phyloP scores from a whole-genome alignment of 2,329 filamentous ascomycete species.

The Pezicula rhizophila region DNA sequence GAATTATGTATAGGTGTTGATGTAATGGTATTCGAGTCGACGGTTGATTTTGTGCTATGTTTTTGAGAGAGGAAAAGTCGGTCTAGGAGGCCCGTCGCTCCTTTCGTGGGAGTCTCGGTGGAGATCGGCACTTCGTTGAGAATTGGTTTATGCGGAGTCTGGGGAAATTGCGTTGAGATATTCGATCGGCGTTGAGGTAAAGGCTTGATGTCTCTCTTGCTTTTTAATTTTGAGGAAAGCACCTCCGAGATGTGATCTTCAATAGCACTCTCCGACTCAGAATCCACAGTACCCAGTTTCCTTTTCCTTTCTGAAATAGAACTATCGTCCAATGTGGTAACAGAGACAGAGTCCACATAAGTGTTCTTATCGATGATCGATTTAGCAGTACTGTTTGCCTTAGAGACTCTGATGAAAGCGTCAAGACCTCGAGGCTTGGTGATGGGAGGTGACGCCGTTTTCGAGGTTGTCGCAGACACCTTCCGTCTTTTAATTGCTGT shows the following conservation, averaged over 20 bases:
- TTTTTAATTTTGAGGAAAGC: conserved; percentile 3
- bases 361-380: conserved; percentile 27
- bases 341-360: conserved; percentile 21
- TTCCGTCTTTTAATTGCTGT: conserved; percentile 24
- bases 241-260: conserved; percentile 5
- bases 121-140: conserved; percentile 7
- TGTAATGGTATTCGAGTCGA: conserved; percentile 11
- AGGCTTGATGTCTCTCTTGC: conserved; percentile 10
- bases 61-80: conserved; percentile 20
- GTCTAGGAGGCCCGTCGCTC: conserved; percentile 23
- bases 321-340: conserved; percentile 24
- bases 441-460: conserved; percentile 13
- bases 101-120: conserved; percentile 26
- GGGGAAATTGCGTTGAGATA: conserved; percentile 9
- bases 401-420: conserved; percentile 37
- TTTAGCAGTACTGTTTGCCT: conserved; percentile 29
- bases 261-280: conserved; percentile 14
- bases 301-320: conserved; percentile 29
- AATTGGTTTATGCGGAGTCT: conserved; percentile 21
- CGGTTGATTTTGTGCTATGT: conserved; percentile 16
- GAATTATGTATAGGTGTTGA: conserved; percentile 6
- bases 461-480: conserved; percentile 13
- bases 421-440: conserved; percentile 30
- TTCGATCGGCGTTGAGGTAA: conserved; percentile 7
- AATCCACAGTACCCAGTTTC: conserved; percentile 13